Evolutionary conservation across 164 flowering plant species (phyloP), one percentile per base, ranked within the genome.

Genomic region (Dillenia turbinata): DNA sequence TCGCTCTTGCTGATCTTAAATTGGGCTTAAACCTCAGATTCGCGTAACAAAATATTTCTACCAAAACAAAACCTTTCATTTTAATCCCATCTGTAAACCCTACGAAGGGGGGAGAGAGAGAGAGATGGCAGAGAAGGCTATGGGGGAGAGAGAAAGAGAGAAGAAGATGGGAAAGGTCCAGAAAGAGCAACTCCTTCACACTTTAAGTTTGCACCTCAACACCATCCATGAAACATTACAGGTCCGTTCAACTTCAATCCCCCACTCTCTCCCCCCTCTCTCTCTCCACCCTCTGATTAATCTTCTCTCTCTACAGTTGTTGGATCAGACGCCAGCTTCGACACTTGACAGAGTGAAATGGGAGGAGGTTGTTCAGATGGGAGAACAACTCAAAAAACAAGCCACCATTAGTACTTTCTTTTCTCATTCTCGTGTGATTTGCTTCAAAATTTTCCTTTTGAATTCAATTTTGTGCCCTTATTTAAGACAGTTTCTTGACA

Each of bases 211-310:
- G 8, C 86, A 90, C 68, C 76, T 82, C 57, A 80, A 75, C 67
- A 77, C 66, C 72, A 85, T 88, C 66, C 83, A 90, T 54, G 98
- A 93, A 57, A 90, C 96, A 26, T 69, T 90, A 11, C 88, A 89
- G 88, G 96, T 85, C 33, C 49, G 47, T 46, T 51, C 66, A 59
- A 44, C 56, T 16, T 46, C 51, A 47, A 6, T 9, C 54, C 61
- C 44, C 61, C 2, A 33, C 9, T 22, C 22, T 19, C 22, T 19
- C 22, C 22, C 22, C 24, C 33, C 33, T 12, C 15, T 47, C n/a
- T 13, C 15, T 40, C 24, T 1, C 9, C 12, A 12, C 17, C 49
- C 14, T 65, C 54, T 51, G 44, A 5, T 5, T 40, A 17, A 10
- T 47, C 15, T 57, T 61, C 46, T 63, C n/a, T 14, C 10, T 12